Evolutionary conservation across 1,284 basidiomycete species (phyloP), one percentile per base, ranked within the genome.

Genomic region (Cryptococcus neoformans): DNA sequence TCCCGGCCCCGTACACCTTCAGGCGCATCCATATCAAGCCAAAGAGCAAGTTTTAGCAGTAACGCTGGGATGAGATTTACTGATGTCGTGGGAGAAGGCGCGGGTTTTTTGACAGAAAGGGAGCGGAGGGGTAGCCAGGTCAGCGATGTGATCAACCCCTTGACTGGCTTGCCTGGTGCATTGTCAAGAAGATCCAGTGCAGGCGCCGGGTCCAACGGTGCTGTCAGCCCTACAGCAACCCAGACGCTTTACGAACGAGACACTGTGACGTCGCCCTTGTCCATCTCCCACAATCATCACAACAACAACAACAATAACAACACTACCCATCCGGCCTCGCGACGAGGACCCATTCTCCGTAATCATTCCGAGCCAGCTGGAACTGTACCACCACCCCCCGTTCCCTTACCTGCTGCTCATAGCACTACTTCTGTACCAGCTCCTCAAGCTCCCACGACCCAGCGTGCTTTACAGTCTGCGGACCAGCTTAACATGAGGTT

Each of bases 141-240:
- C n/a, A 64, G 63, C 21, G 72, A 73, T 55, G 62, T 76, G 16
- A 68, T 76, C 57, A 77, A 77, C 53, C 75, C 75, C 1, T 59
- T 75, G 17, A 74, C 73, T 1, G 72, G 74, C 9, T 50, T 68
- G 38, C 72, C 72, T 6, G 70, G 70, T 1, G 66, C 65, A 8
- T 52, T 49, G 9, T 63, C 64, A 2, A 55, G 67, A 28, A 60
- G 40, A 41, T 41, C 40, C 12, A 41, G 62, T 14, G 51, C 54
- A 6, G 60, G 60, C 37, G 53, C 59, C 50, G 56, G 66, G 2
- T 54, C 60, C 1, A 10, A 46, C 40, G n/a, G 44, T 11, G 21
- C 16, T 17, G 2, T 37, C 12, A 49, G 55, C 35, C 50, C 57
- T 28, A 44, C n/a, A 12, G 10, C 10, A 16, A 34, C 28, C 37